Base-by-base conservation (phyloP, 768 basidiomycete species). In the Imleria badia region DNA sequence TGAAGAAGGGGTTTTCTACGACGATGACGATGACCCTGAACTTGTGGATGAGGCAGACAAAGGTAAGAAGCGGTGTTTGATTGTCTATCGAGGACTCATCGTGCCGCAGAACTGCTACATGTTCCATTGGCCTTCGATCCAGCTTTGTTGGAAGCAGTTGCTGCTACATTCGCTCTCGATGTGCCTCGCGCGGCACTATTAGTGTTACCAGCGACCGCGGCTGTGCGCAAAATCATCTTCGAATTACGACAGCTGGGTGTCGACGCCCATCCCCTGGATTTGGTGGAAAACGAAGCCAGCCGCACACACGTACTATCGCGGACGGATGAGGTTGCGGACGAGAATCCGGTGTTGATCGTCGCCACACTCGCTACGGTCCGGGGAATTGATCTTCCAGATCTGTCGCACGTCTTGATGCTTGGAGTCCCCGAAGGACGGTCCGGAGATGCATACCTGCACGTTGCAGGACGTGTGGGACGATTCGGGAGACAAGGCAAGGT, bases 371-470 rank as follows among this genome's bases (percentile, higher is more conserved):
- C 87, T 17, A 84, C 84, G 19, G 82, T 81, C 34, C 83, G 90
- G 45, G 89, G 89, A 26, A 70, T 92, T 45, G 89, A 92, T 72
- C 69, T 91, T 48, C 85, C 84, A 11, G 78, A 77, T 56, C 73
- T 91, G 61, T 81, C 81, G 44, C 89, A 91, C 65, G 89, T 91
- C 19, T 90, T 92, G 66, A 73, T 90, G 46, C 70, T 87, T 42
- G 88, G 88, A 5, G 71, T 86, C 3, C 79, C 82, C 7, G 78
- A 80, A 54, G 78, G 75, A 30, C 72, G 69, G 60, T 70, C 72
- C 12, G 79, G 81, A 36, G 85, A 87, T 59, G 76, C 75, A 38
- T 91, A 91, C 66, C 55, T 84, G 59, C 89, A 91, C 62, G 72
- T 85, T 39, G 83, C 86, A 6, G 89, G 90, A 14, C 82, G 89